phyloP scores from a whole-genome alignment of 2,329 filamentous ascomycete species.

The Byssoonygena ceratinophila region DNA sequence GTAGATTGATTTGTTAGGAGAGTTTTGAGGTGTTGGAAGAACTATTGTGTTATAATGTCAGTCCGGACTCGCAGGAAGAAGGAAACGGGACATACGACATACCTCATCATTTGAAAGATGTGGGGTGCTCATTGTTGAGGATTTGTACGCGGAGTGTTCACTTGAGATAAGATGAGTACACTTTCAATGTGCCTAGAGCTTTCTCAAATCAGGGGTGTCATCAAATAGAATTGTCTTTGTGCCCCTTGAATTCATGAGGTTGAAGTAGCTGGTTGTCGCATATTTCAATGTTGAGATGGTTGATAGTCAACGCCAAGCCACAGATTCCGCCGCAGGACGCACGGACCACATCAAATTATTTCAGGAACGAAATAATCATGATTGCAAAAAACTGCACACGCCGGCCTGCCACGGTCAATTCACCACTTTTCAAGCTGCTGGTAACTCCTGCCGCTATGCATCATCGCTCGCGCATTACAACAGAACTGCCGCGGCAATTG shows the following conservation, averaged over 20 bases:
- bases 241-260: too few relatives aligned
- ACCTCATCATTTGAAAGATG: slow-evolving; percentile 37
- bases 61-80: not conserved
- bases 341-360: not conserved
- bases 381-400: not conserved
- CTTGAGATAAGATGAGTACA: not conserved
- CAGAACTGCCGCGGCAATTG: slow-evolving; percentile 31
- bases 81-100: slow-evolving; percentile 9
- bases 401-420: too few relatives aligned
- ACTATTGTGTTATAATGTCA: slow-evolving; percentile 23
- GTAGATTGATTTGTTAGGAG: slow-evolving; percentile 34
- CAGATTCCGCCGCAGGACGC: not conserved
- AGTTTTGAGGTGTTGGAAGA: slow-evolving; percentile 33
- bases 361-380: not conserved
- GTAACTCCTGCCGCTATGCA: slow-evolving; percentile 21
- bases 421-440: not conserved
- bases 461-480: slow-evolving; percentile 33
- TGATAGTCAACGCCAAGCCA: slow-evolving; percentile 1
- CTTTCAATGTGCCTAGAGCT: too few relatives aligned
- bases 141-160: not conserved
- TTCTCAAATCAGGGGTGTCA: too few relatives aligned
- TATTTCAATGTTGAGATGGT: too few relatives aligned
- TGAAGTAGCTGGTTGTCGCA: too few relatives aligned
- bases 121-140: slow-evolving; percentile 8
- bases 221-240: too few relatives aligned